phyloP scores from a whole-genome alignment of 2,329 filamentous ascomycete genomes.

The Ascocoryne sarcoides region DNA sequence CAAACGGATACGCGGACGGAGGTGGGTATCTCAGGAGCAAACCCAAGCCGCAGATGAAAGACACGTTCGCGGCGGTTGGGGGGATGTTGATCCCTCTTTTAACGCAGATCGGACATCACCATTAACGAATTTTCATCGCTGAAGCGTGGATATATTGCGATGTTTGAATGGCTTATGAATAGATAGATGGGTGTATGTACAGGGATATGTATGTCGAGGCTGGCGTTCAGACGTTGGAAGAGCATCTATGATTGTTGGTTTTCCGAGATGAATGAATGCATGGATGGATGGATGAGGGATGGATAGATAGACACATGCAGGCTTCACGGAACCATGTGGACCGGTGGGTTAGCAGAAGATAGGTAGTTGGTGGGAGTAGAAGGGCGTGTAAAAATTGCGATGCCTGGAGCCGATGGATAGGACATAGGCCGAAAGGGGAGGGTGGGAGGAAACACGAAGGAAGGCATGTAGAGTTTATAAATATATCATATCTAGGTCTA shows the following conservation, averaged over 20 bases:
- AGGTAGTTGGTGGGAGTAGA: too few relatives aligned
- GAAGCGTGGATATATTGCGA: not conserved
- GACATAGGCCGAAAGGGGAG: not conserved
- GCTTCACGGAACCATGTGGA: too few relatives aligned
- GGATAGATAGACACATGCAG: too few relatives aligned
- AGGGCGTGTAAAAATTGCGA: too few relatives aligned
- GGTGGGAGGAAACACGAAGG: not conserved
- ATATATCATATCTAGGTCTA: not conserved
- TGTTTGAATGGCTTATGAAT: not conserved
- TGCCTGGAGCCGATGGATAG: too few relatives aligned
- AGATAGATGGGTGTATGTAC: too few relatives aligned
- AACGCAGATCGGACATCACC: constrained; percentile 70
- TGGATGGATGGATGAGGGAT: not conserved
- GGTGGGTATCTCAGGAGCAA: constrained; percentile 39
- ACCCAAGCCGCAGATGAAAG: constrained; percentile 53
- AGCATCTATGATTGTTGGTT: too few relatives aligned
- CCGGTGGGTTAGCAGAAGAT: too few relatives aligned
- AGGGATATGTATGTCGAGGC: too few relatives aligned
- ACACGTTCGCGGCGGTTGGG: constrained; percentile 60
- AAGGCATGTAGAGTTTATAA: not conserved
- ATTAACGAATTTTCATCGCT: constrained; percentile 27
- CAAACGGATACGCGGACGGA: constrained; percentile 47
- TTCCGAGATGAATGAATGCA: too few relatives aligned
- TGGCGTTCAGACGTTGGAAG: too few relatives aligned
- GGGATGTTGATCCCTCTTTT: constrained; percentile 74